Percentiles rank a stretch among this genome's conserved stretches.
Conservation (phyloP, 768 basidiomycete species). For the Vararia minispora region DNA sequence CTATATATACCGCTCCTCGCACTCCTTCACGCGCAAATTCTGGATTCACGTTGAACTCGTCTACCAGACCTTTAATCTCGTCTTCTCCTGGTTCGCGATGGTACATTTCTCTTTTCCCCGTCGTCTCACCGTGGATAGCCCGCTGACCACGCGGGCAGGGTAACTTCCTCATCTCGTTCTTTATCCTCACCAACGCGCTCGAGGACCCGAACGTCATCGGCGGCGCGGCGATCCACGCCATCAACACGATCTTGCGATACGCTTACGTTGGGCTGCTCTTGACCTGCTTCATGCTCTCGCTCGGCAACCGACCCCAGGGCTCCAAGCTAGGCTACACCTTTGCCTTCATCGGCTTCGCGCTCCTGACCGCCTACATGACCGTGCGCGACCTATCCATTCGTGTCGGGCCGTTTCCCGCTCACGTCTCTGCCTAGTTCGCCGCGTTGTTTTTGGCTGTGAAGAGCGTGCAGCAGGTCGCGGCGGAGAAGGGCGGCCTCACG, state of each 20-base stretch:
- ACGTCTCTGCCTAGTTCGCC: slow-evolving; percentile 37
- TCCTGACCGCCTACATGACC: slow-evolving; percentile 97
- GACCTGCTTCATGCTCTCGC: slow-evolving; percentile 75
- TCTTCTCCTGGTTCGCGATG: slow-evolving; percentile 88
- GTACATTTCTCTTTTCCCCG: slow-evolving; percentile 28
- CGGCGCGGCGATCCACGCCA: slow-evolving; percentile 44
- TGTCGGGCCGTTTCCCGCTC: slow-evolving; percentile 5
- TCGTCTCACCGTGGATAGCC: neutral
- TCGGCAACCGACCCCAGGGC: slow-evolving; percentile 91
- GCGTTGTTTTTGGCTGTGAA: slow-evolving; percentile 80
- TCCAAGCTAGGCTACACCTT: slow-evolving; percentile 78
- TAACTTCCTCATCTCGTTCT: slow-evolving; percentile 87
- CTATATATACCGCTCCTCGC: slow-evolving; percentile 88
- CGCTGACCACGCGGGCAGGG: slow-evolving; percentile 29
- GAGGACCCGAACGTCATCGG: slow-evolving; percentile 52
- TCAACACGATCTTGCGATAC: slow-evolving; percentile 77
- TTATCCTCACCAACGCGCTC: slow-evolving; percentile 63
- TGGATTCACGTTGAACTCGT: slow-evolving; percentile 94
- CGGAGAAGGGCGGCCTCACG: slow-evolving; percentile 33
- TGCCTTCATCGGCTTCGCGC: slow-evolving; percentile 77
- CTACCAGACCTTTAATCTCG: slow-evolving; percentile 81
- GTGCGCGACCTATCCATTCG: slow-evolving; percentile 27
- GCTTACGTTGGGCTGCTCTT: slow-evolving; percentile 81
- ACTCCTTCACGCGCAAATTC: slow-evolving; percentile 71
- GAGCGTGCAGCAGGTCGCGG: slow-evolving; percentile 53